A percentile compares a stretch with the other conserved stretches of the same genome.
phyloP scores from a whole-genome alignment of 2,329 filamentous ascomycete species.

The Penicillium sp. region DNA sequence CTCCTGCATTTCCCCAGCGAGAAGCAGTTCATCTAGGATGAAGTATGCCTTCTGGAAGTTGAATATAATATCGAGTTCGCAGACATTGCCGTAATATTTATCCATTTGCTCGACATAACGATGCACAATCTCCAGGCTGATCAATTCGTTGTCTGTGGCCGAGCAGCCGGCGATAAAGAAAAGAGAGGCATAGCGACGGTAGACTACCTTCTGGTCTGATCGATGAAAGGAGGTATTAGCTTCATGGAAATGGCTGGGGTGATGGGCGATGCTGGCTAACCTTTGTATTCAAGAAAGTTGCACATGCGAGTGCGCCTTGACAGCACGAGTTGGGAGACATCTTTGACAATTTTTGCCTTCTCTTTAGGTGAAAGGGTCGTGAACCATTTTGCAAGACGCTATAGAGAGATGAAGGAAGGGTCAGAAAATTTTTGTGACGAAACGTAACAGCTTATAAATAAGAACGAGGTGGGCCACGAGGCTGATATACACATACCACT shows the following conservation, averaged over 20 bases:
- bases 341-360: slow-evolving; percentile 99
- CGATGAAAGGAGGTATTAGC: slow-evolving; percentile 16
- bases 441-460: slow-evolving; percentile 14
- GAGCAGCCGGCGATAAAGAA: slow-evolving; percentile 99
- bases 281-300: slow-evolving; percentile 99
- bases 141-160: slow-evolving; percentile 96
- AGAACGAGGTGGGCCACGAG: slow-evolving; percentile 37
- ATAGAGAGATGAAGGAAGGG: slow-evolving; percentile 29
- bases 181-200: slow-evolving; percentile 95
- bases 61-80: slow-evolving; percentile 99
- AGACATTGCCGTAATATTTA: slow-evolving; percentile 99
- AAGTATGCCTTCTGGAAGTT: slow-evolving; percentile 99
- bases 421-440: slow-evolving; percentile 34
- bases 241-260: not conserved
- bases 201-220: slow-evolving; percentile 94
- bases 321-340: slow-evolving; percentile 95
- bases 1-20: slow-evolving; percentile 96
- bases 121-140: slow-evolving; percentile 97
- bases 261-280: slow-evolving; percentile 42
- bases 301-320: slow-evolving; percentile 97
- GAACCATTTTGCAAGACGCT: slow-evolving; percentile 99
- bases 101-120: slow-evolving; percentile 99
- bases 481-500: slow-evolving; percentile 65
- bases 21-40: slow-evolving; percentile 90
- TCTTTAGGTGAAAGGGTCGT: slow-evolving; percentile 95